Percentiles rank a stretch among this genome's conserved stretches.
Conservation (phyloP, 2,329 filamentous ascomycete genomes). For the Alternaria sp. region DNA sequence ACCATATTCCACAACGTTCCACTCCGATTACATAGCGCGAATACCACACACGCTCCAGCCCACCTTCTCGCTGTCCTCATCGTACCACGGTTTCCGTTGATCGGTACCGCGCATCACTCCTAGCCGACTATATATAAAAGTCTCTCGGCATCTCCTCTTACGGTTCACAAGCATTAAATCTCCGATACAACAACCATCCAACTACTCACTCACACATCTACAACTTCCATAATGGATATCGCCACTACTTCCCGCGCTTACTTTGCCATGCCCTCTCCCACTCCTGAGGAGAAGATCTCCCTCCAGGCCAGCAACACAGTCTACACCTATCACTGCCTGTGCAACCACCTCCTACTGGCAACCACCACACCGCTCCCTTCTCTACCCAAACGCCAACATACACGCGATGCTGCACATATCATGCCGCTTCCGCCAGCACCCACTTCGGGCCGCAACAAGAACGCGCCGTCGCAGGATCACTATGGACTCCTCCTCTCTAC, state of each 20-base stretch:
- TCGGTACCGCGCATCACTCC: conserved; percentile 10
- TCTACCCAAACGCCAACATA: conserved; percentile 62
- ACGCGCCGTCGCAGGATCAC: conserved; percentile 36
- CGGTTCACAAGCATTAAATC: conserved; percentile 7
- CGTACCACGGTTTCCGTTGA: conserved; percentile 10
- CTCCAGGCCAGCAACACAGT: conserved; percentile 50
- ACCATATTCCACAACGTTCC: conserved; percentile 5
- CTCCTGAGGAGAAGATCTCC: conserved; percentile 43
- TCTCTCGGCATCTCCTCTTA: not conserved
- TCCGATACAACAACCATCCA: conserved; percentile 2
- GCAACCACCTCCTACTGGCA: conserved; percentile 70
- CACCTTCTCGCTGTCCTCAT: not conserved
- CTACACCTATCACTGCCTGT: conserved; percentile 71
- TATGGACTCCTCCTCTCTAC: conserved; percentile 64
- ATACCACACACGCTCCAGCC: conserved; percentile 3
- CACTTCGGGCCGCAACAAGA: conserved; percentile 16
- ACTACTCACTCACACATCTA: conserved; percentile 1
- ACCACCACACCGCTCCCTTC: conserved; percentile 62
- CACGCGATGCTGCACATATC: conserved; percentile 65
- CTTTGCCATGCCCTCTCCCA: conserved; percentile 47
- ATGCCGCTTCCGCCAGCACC: conserved; percentile 60
- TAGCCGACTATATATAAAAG: conserved; percentile 1
- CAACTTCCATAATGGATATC: conserved; percentile 38
- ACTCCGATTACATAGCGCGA: conserved; percentile 3
- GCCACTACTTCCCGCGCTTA: conserved; percentile 41